Conservation (phyloP, 306 rosid genomes). For the Dryas octopetala region DNA sequence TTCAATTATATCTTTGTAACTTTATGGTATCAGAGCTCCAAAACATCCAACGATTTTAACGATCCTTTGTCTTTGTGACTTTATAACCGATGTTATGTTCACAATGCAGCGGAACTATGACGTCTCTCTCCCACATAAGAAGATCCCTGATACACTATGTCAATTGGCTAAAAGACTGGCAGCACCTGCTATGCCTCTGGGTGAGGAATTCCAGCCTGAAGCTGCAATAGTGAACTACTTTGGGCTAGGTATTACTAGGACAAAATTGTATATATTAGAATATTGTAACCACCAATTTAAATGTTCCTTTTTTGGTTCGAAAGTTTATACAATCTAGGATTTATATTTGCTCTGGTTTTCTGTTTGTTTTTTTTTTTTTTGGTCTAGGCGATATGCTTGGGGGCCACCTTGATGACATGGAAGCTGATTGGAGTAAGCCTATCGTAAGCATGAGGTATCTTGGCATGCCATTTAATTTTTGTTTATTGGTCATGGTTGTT, state of each 20-base stretch:
- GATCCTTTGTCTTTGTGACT: too few species aligned
- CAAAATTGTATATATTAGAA: background rate
- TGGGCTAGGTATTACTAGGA: constrained; percentile 52
- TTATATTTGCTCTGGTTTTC: constrained; percentile 10
- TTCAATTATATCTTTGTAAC: too few species aligned
- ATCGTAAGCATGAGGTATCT: constrained; percentile 83
- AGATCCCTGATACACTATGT: constrained; percentile 70
- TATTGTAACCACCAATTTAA: background rate
- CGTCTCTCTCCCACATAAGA: constrained; percentile 69
- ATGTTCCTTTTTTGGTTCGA: background rate
- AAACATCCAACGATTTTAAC: too few species aligned
- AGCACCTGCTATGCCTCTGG: constrained; percentile 74
- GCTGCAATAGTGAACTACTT: constrained; percentile 95
- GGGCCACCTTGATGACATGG: constrained; percentile 99
- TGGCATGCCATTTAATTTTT: constrained; percentile 2
- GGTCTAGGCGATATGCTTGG: constrained; percentile 78
- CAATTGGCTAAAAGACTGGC: constrained; percentile 78
- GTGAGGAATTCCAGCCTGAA: constrained; percentile 84
- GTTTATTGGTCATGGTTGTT: background rate
- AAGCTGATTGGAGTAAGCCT: constrained; percentile 90
- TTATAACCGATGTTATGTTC: constrained; percentile 5
- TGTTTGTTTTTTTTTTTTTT: background rate
- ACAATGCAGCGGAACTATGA: constrained; percentile 68
- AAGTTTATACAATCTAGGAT: background rate
- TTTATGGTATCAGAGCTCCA: too few species aligned